Conservation (phyloP, 2,329 filamentous ascomycete genomes). For the Xylaria sp. region DNA sequence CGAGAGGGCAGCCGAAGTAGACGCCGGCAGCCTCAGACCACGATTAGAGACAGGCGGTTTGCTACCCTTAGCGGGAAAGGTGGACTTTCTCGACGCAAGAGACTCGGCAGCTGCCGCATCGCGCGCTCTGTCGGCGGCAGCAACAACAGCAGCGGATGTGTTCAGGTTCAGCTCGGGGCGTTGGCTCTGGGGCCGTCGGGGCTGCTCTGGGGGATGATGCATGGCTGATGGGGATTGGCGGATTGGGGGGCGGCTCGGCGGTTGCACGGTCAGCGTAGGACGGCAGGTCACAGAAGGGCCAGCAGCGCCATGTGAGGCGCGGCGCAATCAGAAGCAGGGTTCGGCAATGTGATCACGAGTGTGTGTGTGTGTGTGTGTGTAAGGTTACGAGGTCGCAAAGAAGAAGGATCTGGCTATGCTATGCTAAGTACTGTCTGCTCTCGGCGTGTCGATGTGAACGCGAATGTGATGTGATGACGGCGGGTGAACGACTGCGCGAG, state of each 20-base stretch:
- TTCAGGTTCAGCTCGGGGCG: slow-evolving; percentile 55
- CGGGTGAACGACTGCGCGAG: neutral
- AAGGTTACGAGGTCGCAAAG: neutral
- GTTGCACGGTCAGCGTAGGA: slow-evolving; percentile 42
- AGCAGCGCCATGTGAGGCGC: slow-evolving; percentile 44
- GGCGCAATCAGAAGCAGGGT: slow-evolving; percentile 20
- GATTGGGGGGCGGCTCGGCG: slow-evolving; percentile 34
- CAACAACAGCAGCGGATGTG: slow-evolving; percentile 40
- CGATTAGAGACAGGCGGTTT: slow-evolving; percentile 52
- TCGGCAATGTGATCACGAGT: slow-evolving; percentile 21
- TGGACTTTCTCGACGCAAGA: slow-evolving; percentile 46
- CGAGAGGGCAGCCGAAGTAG: slow-evolving; percentile 40
- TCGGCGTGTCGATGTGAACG: neutral
- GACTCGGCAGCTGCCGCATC: slow-evolving; percentile 48
- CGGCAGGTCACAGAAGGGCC: slow-evolving; percentile 32
- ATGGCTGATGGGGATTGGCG: slow-evolving; percentile 39
- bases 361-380: no score
- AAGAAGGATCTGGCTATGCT: slow-evolving; percentile 8
- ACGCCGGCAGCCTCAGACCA: slow-evolving; percentile 47
- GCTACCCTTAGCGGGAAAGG: slow-evolving; percentile 48
- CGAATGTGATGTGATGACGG: no score
- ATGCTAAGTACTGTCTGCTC: neutral
- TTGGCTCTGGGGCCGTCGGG: slow-evolving; percentile 47
- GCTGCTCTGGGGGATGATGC: slow-evolving; percentile 48
- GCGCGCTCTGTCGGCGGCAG: slow-evolving; percentile 35